Conservation (phyloP, 2,329 filamentous ascomycete species). For the Sporothrix brasiliensis region DNA sequence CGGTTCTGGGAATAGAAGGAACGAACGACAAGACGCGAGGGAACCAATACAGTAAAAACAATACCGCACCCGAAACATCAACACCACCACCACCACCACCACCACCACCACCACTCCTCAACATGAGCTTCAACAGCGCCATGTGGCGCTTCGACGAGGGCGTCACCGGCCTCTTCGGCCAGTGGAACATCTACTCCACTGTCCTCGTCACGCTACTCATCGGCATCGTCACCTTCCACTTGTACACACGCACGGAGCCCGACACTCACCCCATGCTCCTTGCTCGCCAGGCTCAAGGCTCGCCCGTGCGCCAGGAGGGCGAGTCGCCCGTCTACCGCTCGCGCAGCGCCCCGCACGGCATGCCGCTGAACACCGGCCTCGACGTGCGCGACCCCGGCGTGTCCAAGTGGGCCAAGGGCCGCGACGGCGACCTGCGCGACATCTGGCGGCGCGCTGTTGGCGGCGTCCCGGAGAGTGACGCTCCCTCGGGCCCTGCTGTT, state of each 20-base stretch:
- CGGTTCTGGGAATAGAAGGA: conserved; percentile 5
- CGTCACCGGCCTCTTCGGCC: conserved; percentile 68
- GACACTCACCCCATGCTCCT: conserved; percentile 92
- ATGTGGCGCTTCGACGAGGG: conserved; percentile 71
- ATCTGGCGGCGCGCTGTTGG: conserved; percentile 77
- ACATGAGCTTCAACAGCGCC: conserved; percentile 56
- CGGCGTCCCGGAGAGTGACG: conserved; percentile 66
- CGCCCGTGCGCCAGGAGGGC: conserved; percentile 77
- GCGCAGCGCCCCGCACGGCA: conserved; percentile 82
- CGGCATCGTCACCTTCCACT: conserved; percentile 68
- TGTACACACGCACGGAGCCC: conserved; percentile 74
- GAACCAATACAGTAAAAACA: neutral
- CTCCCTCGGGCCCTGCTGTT: conserved; percentile 38
- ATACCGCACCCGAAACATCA: neutral
- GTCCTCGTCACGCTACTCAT: conserved; percentile 68
- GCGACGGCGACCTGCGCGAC: conserved; percentile 87
- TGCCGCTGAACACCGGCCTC: conserved; percentile 74
- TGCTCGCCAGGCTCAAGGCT: conserved; percentile 77
- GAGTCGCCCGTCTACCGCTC: conserved; percentile 86
- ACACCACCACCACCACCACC: neutral
- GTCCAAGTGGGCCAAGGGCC: conserved; percentile 79
- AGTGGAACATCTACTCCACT: conserved; percentile 84
- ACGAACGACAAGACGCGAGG: neutral
- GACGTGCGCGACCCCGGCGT: conserved; percentile 80
- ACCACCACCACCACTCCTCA: conserved; percentile 14